Evolutionary conservation across 2,329 filamentous ascomycete species (phyloP), one percentile per base, ranked within the genome.

Genomic region (Calonectria pteridis): DNA sequence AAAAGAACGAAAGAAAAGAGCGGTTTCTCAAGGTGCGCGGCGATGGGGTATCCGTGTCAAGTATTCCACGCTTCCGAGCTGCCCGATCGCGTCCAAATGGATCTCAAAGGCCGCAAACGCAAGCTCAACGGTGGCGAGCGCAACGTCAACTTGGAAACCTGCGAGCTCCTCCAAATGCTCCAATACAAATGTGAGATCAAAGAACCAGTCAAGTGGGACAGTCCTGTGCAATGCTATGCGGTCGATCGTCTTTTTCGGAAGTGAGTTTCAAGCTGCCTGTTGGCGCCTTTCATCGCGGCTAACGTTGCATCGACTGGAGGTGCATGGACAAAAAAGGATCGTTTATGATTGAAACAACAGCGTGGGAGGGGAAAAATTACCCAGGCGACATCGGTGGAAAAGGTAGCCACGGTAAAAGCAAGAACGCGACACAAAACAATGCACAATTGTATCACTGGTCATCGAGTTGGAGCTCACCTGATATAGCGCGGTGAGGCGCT

Each of bases 321-420:
- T 81, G 91, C 82, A 84, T 85, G 72, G 91, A 92, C 82, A 87
- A 84, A 77, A 89, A 89, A 18, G 89, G 89, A 6, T 84, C 72
- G 10, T 93, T 93, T 77, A 88, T 86, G 81, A 89, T 92, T 53
- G 91, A 93, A 84, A 93, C 91, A 29, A 93, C 91, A 16, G 86
- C 88, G 53, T 93, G 91, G 91, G 91, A 93, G 83, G 86, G 82
- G 73, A 81, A 80, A 73, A 77, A 76, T 58, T 77, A 76, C 75
- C 59, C 72, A 63, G 40, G 63, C 63, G 29, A 10, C 10, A 58
- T 43, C 29, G 63, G 67, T 29, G 62, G 69, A 40, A 70, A 70
- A 43, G 62, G 28, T 18, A 77, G 53, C 58, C 77, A 72, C 62
- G 64, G 49, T 46, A 73, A 67, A 58, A 75, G 71, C 69, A 76